phyloP scores from a whole-genome alignment of 805 yeast genomes.

The Cyberlindnera sargentensis region DNA sequence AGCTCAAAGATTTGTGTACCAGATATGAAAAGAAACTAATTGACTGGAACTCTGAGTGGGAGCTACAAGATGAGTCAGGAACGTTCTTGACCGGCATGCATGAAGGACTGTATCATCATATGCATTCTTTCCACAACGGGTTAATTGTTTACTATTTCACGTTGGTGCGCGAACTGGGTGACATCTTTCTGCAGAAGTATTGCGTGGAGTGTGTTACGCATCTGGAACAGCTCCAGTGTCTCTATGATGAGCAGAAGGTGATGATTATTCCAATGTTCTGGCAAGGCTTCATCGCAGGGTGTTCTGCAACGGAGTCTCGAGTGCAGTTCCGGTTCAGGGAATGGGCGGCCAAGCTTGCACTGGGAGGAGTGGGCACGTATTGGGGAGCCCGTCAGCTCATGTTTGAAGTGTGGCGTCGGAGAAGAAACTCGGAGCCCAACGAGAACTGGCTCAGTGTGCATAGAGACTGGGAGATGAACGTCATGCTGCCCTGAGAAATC shows the following conservation, averaged over 20 bases:
- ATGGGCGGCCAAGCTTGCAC: slow-evolving; percentile 50
- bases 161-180: slow-evolving; percentile 47
- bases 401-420: slow-evolving; percentile 80
- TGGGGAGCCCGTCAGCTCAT: slow-evolving; percentile 83
- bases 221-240: slow-evolving; percentile 51
- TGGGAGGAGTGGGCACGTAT: slow-evolving; percentile 65
- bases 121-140: slow-evolving; percentile 70
- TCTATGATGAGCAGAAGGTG: slow-evolving; percentile 42
- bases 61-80: slow-evolving; percentile 32
- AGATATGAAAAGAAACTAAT: slow-evolving; percentile 44
- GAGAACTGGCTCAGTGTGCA: slow-evolving; percentile 77
- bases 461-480: slow-evolving; percentile 78
- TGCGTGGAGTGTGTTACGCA: slow-evolving; percentile 57
- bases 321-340: slow-evolving; percentile 60
- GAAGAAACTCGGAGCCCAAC: slow-evolving; percentile 47
- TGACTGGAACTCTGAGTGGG: slow-evolving; percentile 76
- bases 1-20: slow-evolving; percentile 13
- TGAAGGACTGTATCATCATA: slow-evolving; percentile 74
- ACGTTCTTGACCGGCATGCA: slow-evolving; percentile 32
- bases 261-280: slow-evolving; percentile 74
- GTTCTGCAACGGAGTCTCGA: slow-evolving; percentile 55
- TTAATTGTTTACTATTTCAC: slow-evolving; percentile 65
- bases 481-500: slow-evolving; percentile 43
- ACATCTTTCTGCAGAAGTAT: slow-evolving; percentile 51
- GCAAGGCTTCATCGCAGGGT: slow-evolving; percentile 87